Conservation (phyloP, 2,329 filamentous ascomycete species). For the Cercospora sojina region DNA sequence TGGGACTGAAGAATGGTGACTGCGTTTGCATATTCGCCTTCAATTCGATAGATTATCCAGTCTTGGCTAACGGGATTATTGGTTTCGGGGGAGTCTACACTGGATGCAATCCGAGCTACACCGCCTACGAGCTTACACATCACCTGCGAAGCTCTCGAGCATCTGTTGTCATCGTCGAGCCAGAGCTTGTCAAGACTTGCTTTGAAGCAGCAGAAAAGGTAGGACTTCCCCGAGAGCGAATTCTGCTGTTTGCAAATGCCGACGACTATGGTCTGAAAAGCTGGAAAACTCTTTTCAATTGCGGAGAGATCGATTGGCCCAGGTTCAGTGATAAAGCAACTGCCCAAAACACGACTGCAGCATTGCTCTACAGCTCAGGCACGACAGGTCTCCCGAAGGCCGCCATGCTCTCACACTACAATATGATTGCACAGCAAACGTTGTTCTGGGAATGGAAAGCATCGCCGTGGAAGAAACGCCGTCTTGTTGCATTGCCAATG, state of each 20-base stretch:
- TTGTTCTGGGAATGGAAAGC: slow-evolving; percentile 44
- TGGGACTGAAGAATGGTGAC: slow-evolving; percentile 51
- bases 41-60: slow-evolving; percentile 45
- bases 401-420: slow-evolving; percentile 56
- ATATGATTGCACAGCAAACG: slow-evolving; percentile 55
- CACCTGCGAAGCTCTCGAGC: slow-evolving; percentile 31
- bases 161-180: slow-evolving; percentile 35
- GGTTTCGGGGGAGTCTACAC: slow-evolving; percentile 36
- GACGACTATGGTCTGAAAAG: slow-evolving; percentile 25
- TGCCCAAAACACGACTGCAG: slow-evolving; percentile 49
- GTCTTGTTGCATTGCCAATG: slow-evolving; percentile 47
- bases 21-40: slow-evolving; percentile 56
- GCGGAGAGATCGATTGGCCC: slow-evolving; percentile 51
- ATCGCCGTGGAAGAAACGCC: slow-evolving; percentile 43
- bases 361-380: slow-evolving; percentile 54
- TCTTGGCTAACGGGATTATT: slow-evolving; percentile 27
- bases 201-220: slow-evolving; percentile 30
- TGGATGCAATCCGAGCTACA: slow-evolving; percentile 40
- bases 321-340: slow-evolving; percentile 43
- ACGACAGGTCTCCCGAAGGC: slow-evolving; percentile 60
- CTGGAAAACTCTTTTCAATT: slow-evolving; percentile 38
- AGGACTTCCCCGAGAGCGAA: slow-evolving; percentile 40
- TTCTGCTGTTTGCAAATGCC: slow-evolving; percentile 44
- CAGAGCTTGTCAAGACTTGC: slow-evolving; percentile 40
- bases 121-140: slow-evolving; percentile 35